Percentiles rank a stretch among this genome's conserved stretches.
phyloP scores from a whole-genome alignment of 495 filamentous ascomycete species.

The Talaromyces wortmannii region DNA sequence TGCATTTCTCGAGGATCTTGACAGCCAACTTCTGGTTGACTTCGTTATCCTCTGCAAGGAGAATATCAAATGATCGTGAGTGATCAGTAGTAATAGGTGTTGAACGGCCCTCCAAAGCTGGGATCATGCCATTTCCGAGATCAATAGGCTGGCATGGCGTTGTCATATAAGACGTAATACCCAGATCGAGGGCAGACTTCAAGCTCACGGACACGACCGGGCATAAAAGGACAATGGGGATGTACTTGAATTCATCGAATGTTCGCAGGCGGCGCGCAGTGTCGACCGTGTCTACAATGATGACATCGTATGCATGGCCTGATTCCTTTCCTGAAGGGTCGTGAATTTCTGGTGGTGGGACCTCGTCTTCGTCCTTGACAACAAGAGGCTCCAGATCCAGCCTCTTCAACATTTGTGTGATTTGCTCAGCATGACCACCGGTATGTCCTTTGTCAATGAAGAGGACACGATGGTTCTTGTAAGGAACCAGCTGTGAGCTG shows the following conservation, averaged over 20 bases:
- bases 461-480: slow-evolving; percentile 80
- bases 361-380: slow-evolving; percentile 56
- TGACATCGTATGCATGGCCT: slow-evolving; percentile 80
- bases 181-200: slow-evolving; percentile 91
- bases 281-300: slow-evolving; percentile 91
- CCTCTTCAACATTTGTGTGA: slow-evolving; percentile 70
- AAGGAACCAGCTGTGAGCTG: slow-evolving; percentile 76
- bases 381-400: slow-evolving; percentile 79
- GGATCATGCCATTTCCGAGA: slow-evolving; percentile 95
- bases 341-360: slow-evolving; percentile 53
- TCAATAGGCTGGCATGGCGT: slow-evolving; percentile 94
- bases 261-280: slow-evolving; percentile 78
- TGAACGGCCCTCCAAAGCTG: slow-evolving; percentile 90
- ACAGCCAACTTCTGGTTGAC: slow-evolving; percentile 96
- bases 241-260: slow-evolving; percentile 94
- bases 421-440: slow-evolving; percentile 61
- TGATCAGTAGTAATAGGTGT: slow-evolving; percentile 89
- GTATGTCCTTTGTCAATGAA: slow-evolving; percentile 95
- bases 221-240: slow-evolving; percentile 89
- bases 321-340: slow-evolving; percentile 49
- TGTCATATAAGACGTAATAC: slow-evolving; percentile 98
- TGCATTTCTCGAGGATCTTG: slow-evolving; percentile 96
- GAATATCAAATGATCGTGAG: slow-evolving; percentile 91
- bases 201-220: slow-evolving; percentile 88
- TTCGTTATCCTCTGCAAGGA: slow-evolving; percentile 95